A percentile compares a stretch with the other conserved stretches of the same genome.
phyloP scores from a whole-genome alignment of 2,329 filamentous ascomycete species.

The Phialocephala subalpina region DNA sequence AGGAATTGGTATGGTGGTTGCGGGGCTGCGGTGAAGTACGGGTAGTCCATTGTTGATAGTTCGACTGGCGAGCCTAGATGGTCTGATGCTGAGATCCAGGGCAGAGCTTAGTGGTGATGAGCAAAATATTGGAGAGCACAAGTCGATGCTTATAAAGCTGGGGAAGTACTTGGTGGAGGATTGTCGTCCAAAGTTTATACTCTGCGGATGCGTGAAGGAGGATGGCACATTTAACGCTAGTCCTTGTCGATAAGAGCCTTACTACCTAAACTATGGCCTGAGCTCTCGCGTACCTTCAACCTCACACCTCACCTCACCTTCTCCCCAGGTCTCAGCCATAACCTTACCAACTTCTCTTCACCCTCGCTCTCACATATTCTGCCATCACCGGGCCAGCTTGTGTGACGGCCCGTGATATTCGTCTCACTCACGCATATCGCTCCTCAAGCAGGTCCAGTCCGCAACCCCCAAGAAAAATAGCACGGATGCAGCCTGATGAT shows the following conservation, averaged over 20 bases:
- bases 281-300: not conserved
- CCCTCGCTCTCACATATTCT: not conserved
- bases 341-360: not conserved
- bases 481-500: conserved; percentile 6
- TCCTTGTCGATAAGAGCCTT: conserved; percentile 29
- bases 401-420: conserved; percentile 13
- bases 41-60: conserved; percentile 61
- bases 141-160: conserved; percentile 24
- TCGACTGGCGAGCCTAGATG: conserved; percentile 5
- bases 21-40: conserved; percentile 55
- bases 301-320: not conserved
- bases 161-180: conserved; percentile 9
- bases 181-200: conserved; percentile 30
- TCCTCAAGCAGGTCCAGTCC: conserved; percentile 1
- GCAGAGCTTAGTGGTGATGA: conserved; percentile 20
- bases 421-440: conserved; percentile 10
- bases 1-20: conserved; percentile 49
- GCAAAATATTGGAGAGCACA: conserved; percentile 11
- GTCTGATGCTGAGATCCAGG: conserved; percentile 23
- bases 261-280: conserved; percentile 3
- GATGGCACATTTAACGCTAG: conserved; percentile 19
- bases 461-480: conserved; percentile 8
- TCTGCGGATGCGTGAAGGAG: conserved; percentile 10
- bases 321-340: not conserved
- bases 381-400: conserved; percentile 7